Conservation (phyloP, 768 basidiomycete genomes). For the Lepiota venenata region DNA sequence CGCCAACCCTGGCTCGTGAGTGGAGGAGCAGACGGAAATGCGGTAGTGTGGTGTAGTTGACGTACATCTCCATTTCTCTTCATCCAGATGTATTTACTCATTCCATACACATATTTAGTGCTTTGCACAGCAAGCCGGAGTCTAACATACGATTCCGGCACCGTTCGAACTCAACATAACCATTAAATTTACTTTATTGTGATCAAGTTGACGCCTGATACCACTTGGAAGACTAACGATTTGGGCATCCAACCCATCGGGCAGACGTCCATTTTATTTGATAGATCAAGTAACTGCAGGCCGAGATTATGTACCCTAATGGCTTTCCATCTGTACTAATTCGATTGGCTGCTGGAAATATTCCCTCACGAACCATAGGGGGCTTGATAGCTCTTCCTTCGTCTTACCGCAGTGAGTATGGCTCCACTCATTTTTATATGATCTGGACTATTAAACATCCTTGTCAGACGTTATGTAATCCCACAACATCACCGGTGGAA, state of each 20-base stretch:
- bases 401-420: constrained; percentile 1
- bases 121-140: neutral
- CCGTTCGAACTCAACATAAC: neutral
- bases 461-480: constrained; percentile 1
- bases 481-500: neutral
- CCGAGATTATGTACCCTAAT: neutral
- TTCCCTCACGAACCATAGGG: neutral
- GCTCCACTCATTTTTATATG: constrained; percentile 2
- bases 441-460: neutral
- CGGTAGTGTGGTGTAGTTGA: constrained; percentile 84
- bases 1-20: constrained; percentile 92
- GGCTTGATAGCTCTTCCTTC: neutral
- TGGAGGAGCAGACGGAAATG: constrained; percentile 89
- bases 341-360: neutral
- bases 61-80: neutral
- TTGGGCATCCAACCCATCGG: too few relatives aligned
- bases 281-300: neutral
- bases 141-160: neutral
- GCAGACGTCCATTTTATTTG: too few relatives aligned
- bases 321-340: neutral
- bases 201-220: too few relatives aligned
- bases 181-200: neutral
- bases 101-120: neutral
- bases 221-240: too few relatives aligned
- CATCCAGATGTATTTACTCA: neutral